Evolutionary conservation across 2,329 filamentous ascomycete species (phyloP).

Genomic region (Penicillium sp.): DNA sequence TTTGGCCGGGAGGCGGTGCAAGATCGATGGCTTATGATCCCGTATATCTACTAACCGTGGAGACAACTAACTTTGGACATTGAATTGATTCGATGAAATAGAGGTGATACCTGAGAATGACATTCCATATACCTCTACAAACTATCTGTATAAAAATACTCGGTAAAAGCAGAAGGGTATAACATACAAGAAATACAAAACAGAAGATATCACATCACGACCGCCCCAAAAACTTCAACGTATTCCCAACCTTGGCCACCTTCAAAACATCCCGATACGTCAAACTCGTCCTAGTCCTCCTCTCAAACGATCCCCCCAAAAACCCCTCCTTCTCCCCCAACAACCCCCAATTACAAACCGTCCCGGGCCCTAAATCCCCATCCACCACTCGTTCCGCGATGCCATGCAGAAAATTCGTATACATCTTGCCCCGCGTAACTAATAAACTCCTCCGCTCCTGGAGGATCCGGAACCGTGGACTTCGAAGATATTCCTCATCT

Average conservation of each 20-base stretch:
- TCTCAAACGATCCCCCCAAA: slow-evolving; percentile 51
- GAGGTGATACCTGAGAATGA: neutral
- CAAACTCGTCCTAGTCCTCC: slow-evolving; percentile 63
- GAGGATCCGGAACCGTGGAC: slow-evolving; percentile 64
- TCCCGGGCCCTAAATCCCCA: slow-evolving; percentile 61
- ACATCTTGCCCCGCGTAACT: slow-evolving; percentile 61
- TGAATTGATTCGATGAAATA: neutral
- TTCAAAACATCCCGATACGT: slow-evolving; percentile 84
- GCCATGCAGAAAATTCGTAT: slow-evolving; percentile 65
- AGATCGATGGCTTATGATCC: slow-evolving; percentile 77
- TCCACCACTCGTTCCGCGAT: slow-evolving; percentile 66
- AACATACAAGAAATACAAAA: neutral
- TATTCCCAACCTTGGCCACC: slow-evolving; percentile 74
- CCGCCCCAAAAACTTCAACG: slow-evolving; percentile 61
- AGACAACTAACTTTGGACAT: neutral
- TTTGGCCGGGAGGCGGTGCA: slow-evolving; percentile 72
- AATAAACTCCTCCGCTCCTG: slow-evolving; percentile 81
- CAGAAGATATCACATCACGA: slow-evolving; percentile 24
- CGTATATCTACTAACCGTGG: slow-evolving; percentile 49
- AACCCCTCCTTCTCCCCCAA: slow-evolving; percentile 52
- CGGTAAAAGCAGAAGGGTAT: neutral
- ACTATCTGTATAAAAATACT: neutral
- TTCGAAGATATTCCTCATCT: slow-evolving; percentile 4
- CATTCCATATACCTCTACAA: neutral
- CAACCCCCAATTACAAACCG: slow-evolving; percentile 64